Conservation (phyloP, 768 basidiomycete genomes). For the Suillus cothurnatus region DNA sequence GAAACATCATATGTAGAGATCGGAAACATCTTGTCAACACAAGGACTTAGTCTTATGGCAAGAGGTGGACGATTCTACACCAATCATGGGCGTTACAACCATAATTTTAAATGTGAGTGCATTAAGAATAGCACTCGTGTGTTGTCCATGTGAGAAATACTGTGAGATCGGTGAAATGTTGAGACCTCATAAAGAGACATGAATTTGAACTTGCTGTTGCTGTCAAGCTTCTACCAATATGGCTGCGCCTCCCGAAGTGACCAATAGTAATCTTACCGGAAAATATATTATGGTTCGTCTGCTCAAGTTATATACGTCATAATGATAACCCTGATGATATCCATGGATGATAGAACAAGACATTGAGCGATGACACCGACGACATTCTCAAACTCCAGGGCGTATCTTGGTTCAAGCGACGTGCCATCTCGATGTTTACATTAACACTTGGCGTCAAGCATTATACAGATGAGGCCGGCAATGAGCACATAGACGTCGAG, state of each 20-base stretch:
- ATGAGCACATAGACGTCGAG: conserved; percentile 70
- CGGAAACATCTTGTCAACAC: too few relatives aligned
- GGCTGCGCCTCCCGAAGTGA: conserved; percentile 65
- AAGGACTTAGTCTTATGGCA: too few relatives aligned
- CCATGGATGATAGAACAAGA: conserved; percentile 55
- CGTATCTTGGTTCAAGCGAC: conserved; percentile 70
- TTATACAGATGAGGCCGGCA: conserved; percentile 55
- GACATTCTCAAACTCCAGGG: conserved; percentile 71
- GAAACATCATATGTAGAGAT: not conserved
- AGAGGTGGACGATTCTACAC: too few relatives aligned
- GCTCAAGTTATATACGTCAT: not conserved
- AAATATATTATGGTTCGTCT: conserved; percentile 59
- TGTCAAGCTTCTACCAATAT: conserved; percentile 39
- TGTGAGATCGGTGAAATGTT: not conserved
- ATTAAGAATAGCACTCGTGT: not conserved
- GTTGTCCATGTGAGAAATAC: not conserved
- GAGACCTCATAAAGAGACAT: not conserved
- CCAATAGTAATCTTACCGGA: conserved; percentile 61
- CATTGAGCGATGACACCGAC: conserved; percentile 62
- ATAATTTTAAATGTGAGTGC: not conserved
- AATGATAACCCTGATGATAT: conserved; percentile 6
- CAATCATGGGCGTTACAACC: not conserved
- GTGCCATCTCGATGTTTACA: conserved; percentile 55
- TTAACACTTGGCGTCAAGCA: conserved; percentile 67
- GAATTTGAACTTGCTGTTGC: too few relatives aligned